A percentile compares a stretch with the other conserved stretches of the same genome.
Evolutionary conservation across 768 basidiomycete genomes (phyloP).

Genomic region (Suillus placidus): DNA sequence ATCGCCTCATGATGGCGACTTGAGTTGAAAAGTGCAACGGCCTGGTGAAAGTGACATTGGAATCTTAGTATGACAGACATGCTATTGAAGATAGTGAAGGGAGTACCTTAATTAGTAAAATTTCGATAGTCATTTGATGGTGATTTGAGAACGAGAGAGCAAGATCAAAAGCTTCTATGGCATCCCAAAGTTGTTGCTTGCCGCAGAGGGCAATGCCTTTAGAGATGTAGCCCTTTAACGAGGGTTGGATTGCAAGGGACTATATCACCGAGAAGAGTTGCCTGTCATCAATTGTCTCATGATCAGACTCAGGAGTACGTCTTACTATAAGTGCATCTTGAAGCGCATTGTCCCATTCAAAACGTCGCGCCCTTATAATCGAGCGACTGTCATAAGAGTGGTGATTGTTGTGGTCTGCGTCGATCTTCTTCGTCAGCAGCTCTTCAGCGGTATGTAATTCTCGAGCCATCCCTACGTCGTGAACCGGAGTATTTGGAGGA

Average conservation of each 20-base stretch:
- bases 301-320: not conserved
- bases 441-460: not conserved
- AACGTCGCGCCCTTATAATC: not conserved
- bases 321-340: not conserved
- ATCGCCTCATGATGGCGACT: not conserved
- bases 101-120: not conserved
- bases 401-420: not conserved
- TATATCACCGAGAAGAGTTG: not conserved
- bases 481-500: too few species aligned
- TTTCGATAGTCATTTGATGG: not conserved
- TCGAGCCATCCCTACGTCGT: too few species aligned
- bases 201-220: slow-evolving; percentile 3
- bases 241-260: not conserved
- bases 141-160: not conserved
- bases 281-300: too few species aligned
- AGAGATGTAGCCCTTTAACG: not conserved
- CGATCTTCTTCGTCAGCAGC: not conserved
- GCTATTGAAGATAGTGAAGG: not conserved
- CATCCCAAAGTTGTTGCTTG: not conserved
- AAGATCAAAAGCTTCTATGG: not conserved
- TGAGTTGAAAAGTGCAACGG: not conserved
- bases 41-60: not conserved
- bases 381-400: not conserved
- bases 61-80: not conserved
- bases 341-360: not conserved